phyloP scores from a whole-genome alignment of 2,329 filamentous ascomycete species.

The Chaetomium globosum region DNA sequence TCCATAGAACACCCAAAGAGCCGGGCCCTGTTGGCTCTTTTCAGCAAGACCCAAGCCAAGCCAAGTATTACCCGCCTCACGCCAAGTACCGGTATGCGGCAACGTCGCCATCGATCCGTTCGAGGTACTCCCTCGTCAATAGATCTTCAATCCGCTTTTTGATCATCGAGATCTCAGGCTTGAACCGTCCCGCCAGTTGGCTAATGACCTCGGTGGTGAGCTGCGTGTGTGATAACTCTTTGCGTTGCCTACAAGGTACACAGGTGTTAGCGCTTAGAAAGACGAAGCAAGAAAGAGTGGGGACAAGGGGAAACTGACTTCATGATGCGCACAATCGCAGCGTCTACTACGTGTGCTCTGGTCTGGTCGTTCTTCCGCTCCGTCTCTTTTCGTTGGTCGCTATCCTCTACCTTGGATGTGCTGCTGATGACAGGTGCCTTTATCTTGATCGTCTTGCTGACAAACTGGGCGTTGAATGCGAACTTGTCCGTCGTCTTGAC shows the following conservation, averaged over 20 bases:
- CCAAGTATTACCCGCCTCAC: conserved; percentile 43
- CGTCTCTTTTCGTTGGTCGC: conserved; percentile 68
- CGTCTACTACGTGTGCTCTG: conserved; percentile 71
- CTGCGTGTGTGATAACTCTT: conserved; percentile 68
- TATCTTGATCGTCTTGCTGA: conserved; percentile 81
- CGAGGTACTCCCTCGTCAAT: conserved; percentile 75
- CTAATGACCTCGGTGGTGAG: conserved; percentile 72
- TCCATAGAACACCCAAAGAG: not conserved
- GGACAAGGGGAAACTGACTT: conserved; percentile 63
- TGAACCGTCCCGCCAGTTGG: conserved; percentile 71
- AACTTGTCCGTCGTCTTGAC: conserved; percentile 79
- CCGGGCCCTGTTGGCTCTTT: not conserved
- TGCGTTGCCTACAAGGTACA: conserved; percentile 62
- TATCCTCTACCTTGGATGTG: conserved; percentile 81
- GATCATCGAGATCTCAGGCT: conserved; percentile 74
- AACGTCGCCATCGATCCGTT: conserved; percentile 68
- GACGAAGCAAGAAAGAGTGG: not conserved
- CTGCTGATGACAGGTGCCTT: conserved; percentile 84
- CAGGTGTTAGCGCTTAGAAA: not conserved
- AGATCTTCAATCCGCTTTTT: conserved; percentile 80
- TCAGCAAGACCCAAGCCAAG: not conserved
- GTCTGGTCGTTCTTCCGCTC: conserved; percentile 76
- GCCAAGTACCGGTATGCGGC: conserved; percentile 74
- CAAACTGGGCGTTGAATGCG: conserved; percentile 78
- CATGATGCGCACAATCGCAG: conserved; percentile 80